Conservation (phyloP, 768 basidiomycete species). For the Gyrodon lividus region DNA sequence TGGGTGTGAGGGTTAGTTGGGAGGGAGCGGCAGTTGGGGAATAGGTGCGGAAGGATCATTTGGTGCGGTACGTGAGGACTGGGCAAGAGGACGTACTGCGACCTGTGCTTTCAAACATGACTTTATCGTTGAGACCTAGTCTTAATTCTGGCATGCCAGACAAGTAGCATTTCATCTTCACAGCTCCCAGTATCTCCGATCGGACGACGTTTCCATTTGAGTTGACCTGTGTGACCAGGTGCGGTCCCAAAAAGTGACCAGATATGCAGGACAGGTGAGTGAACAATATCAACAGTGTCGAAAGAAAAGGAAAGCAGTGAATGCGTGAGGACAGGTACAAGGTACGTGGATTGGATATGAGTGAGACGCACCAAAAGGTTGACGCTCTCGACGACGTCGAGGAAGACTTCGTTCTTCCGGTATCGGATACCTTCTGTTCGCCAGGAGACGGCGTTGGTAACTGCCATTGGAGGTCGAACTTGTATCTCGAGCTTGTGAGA, state of each 20-base stretch:
- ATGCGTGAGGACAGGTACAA: neutral
- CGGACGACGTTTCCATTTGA: slow-evolving; percentile 96
- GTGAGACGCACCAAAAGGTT: slow-evolving; percentile 76
- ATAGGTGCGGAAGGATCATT: neutral
- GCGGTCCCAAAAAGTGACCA: neutral
- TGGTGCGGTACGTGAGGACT: too few species aligned
- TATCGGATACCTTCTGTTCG: slow-evolving; percentile 96
- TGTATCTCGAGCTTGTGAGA: slow-evolving; percentile 95
- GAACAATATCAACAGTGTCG: too few species aligned
- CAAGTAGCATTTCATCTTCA: slow-evolving; percentile 99
- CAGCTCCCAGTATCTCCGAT: slow-evolving; percentile 95
- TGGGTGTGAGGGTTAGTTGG: neutral
- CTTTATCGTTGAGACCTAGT: slow-evolving; percentile 96
- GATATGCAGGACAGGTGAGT: neutral
- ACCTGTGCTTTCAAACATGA: slow-evolving; percentile 98
- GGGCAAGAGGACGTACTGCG: slow-evolving; percentile 61
- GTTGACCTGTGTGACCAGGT: slow-evolving; percentile 65
- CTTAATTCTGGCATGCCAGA: slow-evolving; percentile 99
- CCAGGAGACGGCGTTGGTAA: slow-evolving; percentile 99
- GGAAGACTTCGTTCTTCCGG: slow-evolving; percentile 98
- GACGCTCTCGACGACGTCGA: slow-evolving; percentile 97
- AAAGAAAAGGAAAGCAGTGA: neutral
- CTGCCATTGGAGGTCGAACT: slow-evolving; percentile 91
- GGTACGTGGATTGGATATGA: neutral
- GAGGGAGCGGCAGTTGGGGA: too few species aligned